These are phyloP conservation scores for Scheffersomyces ergatensis DNA, from an alignment of 805 yeast species.

Conservation along the genomic window DNA sequence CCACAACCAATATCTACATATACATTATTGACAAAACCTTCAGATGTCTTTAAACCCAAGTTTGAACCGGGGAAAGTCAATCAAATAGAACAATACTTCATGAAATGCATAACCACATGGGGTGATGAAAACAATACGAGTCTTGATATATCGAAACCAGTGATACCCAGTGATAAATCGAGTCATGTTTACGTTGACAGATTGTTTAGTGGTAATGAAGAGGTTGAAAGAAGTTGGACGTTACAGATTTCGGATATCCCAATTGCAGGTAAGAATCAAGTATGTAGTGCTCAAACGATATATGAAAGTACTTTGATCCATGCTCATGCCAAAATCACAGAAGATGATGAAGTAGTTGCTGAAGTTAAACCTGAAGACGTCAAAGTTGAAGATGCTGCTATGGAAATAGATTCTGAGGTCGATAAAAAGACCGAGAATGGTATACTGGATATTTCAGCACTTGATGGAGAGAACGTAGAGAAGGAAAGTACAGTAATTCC, in stretches of 20 bases:
- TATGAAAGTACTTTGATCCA: constrained; percentile 57
- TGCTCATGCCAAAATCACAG: constrained; percentile 39
- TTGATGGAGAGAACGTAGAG: not conserved
- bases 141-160: constrained; percentile 25
- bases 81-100: constrained; percentile 54
- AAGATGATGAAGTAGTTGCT: constrained; percentile 1
- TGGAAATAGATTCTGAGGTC: constrained; percentile 5
- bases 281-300: constrained; percentile 61
- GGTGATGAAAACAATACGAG: constrained; percentile 16
- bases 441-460: constrained; percentile 1
- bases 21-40: constrained; percentile 49
- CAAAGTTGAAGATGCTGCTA: not conserved
- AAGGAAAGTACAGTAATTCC: constrained; percentile 1
- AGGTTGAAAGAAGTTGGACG: constrained; percentile 48
- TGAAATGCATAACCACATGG: constrained; percentile 52
- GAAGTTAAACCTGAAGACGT: not conserved
- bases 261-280: constrained; percentile 65
- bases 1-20: constrained; percentile 48
- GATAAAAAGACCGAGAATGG: constrained; percentile 3
- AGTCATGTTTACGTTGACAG: constrained; percentile 23
- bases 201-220: constrained; percentile 19
- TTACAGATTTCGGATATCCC: constrained; percentile 71
- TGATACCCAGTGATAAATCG: constrained; percentile 12
- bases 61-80: constrained; percentile 54
- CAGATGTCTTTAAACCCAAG: constrained; percentile 51